Evolutionary conservation across 176 grass and related monocot species (phyloP).

Genomic region (Coix lacrymajobi): DNA sequence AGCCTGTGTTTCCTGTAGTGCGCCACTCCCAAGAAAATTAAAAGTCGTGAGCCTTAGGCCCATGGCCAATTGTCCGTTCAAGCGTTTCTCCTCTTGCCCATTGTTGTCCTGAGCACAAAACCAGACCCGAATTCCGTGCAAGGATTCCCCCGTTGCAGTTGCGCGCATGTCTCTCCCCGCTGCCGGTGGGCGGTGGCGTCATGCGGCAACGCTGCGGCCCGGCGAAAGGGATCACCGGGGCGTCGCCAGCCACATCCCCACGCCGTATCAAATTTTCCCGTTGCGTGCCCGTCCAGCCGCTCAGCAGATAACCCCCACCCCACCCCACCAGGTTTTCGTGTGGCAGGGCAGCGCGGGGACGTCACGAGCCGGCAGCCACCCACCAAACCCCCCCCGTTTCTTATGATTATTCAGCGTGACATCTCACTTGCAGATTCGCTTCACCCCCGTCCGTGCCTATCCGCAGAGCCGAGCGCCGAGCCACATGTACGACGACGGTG

Average conservation of each 20-base stretch:
- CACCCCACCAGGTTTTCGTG: slow-evolving; percentile 24
- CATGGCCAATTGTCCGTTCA: background rate
- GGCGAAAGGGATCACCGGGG: background rate
- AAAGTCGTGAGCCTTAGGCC: background rate
- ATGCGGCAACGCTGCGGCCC: background rate
- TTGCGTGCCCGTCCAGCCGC: background rate
- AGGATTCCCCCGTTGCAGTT: background rate
- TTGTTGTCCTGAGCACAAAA: background rate
- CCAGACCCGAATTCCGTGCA: background rate
- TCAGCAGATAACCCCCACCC: background rate
- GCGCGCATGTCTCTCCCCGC: background rate
- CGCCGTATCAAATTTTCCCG: background rate
- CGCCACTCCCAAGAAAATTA: background rate
- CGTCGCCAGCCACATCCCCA: background rate
- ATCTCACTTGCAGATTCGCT: background rate
- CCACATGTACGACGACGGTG: background rate
- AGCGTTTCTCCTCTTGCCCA: background rate
- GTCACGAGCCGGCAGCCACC: background rate
- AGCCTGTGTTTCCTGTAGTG: too few species aligned
- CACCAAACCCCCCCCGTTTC: slow-evolving; percentile 12
- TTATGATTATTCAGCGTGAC: background rate
- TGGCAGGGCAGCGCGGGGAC: background rate
- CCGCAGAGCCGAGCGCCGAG: background rate
- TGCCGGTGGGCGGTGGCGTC: background rate
- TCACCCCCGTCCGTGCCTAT: slow-evolving; percentile 4